Base-by-base conservation (phyloP, 2,329 filamentous ascomycete genomes). In the Talaromyces sp. region DNA sequence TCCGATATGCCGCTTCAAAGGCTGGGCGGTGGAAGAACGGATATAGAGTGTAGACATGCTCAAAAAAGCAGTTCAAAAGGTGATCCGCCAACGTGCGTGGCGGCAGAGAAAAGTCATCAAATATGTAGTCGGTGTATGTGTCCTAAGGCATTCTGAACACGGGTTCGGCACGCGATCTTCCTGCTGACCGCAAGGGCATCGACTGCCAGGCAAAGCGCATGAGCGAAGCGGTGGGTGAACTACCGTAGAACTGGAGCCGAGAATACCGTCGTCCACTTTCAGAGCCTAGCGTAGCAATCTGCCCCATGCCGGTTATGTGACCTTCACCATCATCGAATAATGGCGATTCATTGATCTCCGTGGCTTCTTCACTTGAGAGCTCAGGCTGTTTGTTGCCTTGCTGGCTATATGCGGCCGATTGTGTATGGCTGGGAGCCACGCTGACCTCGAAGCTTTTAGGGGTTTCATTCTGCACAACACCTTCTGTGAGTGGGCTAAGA, bases 11-110 rank as follows among this genome's bases (percentile, higher is more conserved):
- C n/a, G 65, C 63, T 59, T 77, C 68, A 56, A 82, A 81, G n/a
- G 72, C 72, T 0, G 71, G 69, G 3, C 74, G 70, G 65, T 81
- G 74, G 57, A 81, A 76, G 60, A 80, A 76, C 0, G 80, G 79
- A 57, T 80, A 81, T 8, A 81, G 68, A 64, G 74, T 78, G 61
- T 76, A 76, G 1, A 81, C 68, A 7, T 71, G 65, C 14, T 76
- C 66, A 64, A 73, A 80, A 58, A 76, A 82, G 16, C 71, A 70
- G 4, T 72, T 64, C 2, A 81, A 44, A 1, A 81, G 68, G 42
- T 78, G 73, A 63, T 81, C 78, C 36, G 77, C 76, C 6, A 81
- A 61, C 2, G 69, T 62, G 1, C 79, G 74, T 1, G 79, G 76
- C 0, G 79, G 79, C 0, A 81, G 68, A 1, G 68, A 62, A 40